A percentile compares a stretch with the other conserved stretches of the same genome.
These are phyloP conservation scores for Pleoardoris graminearum DNA, from an alignment of 2,329 filamentous ascomycete genomes.

Conservation along the genomic window DNA sequence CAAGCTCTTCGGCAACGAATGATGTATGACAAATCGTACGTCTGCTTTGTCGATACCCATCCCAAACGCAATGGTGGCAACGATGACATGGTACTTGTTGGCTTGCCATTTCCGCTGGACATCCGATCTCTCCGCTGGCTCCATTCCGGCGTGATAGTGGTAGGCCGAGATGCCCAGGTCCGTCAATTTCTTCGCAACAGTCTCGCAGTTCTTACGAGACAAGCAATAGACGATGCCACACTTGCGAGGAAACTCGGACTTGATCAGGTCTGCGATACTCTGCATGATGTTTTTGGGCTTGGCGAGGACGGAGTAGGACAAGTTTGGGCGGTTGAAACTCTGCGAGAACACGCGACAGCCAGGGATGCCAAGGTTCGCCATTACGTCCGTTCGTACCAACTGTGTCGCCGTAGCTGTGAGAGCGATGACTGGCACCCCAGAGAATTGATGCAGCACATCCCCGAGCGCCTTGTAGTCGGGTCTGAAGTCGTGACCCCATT, in stretches of 20 bases:
- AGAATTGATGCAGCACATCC: conserved; percentile 70
- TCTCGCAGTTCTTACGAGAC: conserved; percentile 80
- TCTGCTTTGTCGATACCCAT: conserved; percentile 99
- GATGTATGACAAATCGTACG: conserved; percentile 94
- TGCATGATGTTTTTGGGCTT: conserved; percentile 66
- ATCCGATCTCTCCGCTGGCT: conserved; percentile 65
- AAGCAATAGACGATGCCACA: conserved; percentile 94
- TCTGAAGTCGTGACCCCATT: conserved; percentile 98
- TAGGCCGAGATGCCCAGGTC: conserved; percentile 70
- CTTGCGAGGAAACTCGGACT: conserved; percentile 67
- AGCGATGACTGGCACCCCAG: conserved; percentile 86
- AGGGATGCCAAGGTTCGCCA: conserved; percentile 84
- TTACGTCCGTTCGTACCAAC: conserved; percentile 89
- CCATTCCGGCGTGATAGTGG: conserved; percentile 85
- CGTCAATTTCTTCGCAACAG: conserved; percentile 71
- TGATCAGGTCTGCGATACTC: conserved; percentile 68
- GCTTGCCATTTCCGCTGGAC: conserved; percentile 83
- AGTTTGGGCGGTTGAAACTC: conserved; percentile 95
- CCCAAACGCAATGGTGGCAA: conserved; percentile 96
- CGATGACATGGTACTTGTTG: conserved; percentile 81
- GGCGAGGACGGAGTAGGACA: conserved; percentile 80
- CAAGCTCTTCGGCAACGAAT: conserved; percentile 88
- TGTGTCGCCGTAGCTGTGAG: conserved; percentile 93
- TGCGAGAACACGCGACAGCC: conserved; percentile 80
- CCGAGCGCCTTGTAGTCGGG: conserved; percentile 92